Evolutionary conservation across 306 rosid genomes (phyloP).

Genomic region (Purshia tridentata): DNA sequence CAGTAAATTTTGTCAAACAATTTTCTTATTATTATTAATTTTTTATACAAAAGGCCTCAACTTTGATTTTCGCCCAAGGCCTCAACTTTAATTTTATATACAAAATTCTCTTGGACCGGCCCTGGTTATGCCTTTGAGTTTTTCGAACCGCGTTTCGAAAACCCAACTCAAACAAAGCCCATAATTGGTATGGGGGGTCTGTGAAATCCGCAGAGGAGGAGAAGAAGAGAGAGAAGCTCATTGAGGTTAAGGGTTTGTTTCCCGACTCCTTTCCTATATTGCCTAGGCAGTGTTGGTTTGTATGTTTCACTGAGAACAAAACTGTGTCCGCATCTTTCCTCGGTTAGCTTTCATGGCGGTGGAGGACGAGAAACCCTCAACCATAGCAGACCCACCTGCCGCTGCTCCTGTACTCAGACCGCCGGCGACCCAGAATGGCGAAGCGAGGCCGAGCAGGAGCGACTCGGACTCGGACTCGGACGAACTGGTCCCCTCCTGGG

Average conservation of each 20-base stretch:
- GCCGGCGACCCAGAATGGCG: conserved; percentile 58
- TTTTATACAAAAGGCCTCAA: no score
- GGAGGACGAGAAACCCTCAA: conserved; percentile 48
- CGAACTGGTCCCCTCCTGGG: conserved; percentile 13
- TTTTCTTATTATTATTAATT: no score
- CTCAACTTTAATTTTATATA: no score
- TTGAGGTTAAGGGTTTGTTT: not conserved
- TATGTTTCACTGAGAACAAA: not conserved
- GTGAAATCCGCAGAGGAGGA: not conserved
- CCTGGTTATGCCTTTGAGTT: no score
- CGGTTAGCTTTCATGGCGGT: conserved; percentile 37
- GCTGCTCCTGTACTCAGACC: conserved; percentile 51
- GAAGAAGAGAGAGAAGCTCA: not conserved
- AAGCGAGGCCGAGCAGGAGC: conserved; percentile 44
- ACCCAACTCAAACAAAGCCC: not conserved
- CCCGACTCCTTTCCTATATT: not conserved
- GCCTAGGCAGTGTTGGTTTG: not conserved
- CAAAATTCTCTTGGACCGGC: no score
- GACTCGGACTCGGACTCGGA: conserved; percentile 60
- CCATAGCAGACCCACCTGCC: not conserved
- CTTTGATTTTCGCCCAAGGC: no score
- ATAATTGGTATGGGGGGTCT: no score
- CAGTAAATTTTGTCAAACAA: no score
- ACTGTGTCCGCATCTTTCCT: not conserved
- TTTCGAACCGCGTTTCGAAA: no score